Evolutionary conservation across 768 basidiomycete genomes (phyloP).

Genomic region (Hygrocybe coccinea): DNA sequence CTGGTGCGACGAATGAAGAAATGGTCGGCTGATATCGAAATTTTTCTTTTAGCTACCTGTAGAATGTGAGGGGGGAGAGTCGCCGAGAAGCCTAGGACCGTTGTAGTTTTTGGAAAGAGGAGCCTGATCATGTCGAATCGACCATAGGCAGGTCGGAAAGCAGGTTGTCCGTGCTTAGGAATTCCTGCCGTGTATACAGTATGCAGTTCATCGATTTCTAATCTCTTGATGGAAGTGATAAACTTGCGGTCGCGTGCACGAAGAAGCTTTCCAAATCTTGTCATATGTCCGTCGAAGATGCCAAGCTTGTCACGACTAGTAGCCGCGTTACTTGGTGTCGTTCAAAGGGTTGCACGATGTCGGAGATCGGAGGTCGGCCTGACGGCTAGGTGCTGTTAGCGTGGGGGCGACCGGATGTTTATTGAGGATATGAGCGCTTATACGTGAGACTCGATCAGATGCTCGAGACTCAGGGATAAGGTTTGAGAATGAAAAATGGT

Average conservation of each 20-base stretch:
- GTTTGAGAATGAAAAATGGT: too few relatives aligned
- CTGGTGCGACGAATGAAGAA: conserved; percentile 14
- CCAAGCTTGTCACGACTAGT: too few relatives aligned
- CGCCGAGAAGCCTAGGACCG: conserved; percentile 17
- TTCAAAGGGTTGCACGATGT: too few relatives aligned
- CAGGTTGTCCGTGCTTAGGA: conserved; percentile 15
- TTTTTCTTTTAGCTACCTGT: conserved; percentile 8
- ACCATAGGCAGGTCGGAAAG: conserved; percentile 26
- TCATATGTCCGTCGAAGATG: conserved; percentile 14
- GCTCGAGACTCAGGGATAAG: too few relatives aligned
- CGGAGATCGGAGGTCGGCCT: too few relatives aligned
- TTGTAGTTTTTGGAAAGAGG: conserved; percentile 5
- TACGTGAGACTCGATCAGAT: too few relatives aligned
- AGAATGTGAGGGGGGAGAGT: conserved; percentile 24
- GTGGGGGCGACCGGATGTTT: too few relatives aligned
- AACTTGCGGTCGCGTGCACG: conserved; percentile 5
- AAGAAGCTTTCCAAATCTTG: conserved; percentile 14
- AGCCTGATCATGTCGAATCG: conserved; percentile 12
- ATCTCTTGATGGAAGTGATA: conserved; percentile 4
- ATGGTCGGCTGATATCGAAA: conserved; percentile 8
- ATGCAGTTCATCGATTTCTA: conserved; percentile 25
- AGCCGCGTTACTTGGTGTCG: too few relatives aligned
- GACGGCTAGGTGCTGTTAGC: too few relatives aligned
- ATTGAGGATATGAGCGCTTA: too few relatives aligned
- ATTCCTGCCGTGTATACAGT: conserved; percentile 18